Conservation (phyloP, 371 early-diverging fungal species). For the Catenaria anguillulae region DNA sequence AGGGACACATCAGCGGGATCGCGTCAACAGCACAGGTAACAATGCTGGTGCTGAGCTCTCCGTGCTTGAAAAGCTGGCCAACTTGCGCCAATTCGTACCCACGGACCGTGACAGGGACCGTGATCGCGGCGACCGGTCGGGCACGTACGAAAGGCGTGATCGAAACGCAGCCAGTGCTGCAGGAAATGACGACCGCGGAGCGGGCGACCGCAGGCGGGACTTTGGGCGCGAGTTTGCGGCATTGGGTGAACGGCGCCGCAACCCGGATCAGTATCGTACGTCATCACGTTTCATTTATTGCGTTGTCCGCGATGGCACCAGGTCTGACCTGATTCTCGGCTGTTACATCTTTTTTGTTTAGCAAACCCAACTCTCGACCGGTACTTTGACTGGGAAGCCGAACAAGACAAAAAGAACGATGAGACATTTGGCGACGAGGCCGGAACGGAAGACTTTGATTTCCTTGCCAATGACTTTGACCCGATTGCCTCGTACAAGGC, state of each 20-base stretch:
- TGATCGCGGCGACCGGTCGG: neutral
- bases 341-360: too few species aligned
- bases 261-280: neutral
- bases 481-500: slow-evolving; percentile 1
- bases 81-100: too few species aligned
- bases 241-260: neutral
- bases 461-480: neutral
- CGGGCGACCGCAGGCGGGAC: neutral
- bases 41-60: too few species aligned
- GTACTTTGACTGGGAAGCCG: neutral
- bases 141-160: neutral
- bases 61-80: too few species aligned
- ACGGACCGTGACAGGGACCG: neutral
- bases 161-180: neutral
- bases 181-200: neutral
- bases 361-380: too few species aligned
- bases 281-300: too few species aligned
- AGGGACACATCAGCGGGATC: neutral
- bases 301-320: too few species aligned
- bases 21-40: too few species aligned
- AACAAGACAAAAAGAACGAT: neutral
- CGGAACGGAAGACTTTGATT: neutral
- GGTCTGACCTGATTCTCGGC: too few species aligned
- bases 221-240: neutral
- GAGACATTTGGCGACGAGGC: neutral